phyloP scores from a whole-genome alignment of 805 yeast species.

The Saccharomycopsis vini region DNA sequence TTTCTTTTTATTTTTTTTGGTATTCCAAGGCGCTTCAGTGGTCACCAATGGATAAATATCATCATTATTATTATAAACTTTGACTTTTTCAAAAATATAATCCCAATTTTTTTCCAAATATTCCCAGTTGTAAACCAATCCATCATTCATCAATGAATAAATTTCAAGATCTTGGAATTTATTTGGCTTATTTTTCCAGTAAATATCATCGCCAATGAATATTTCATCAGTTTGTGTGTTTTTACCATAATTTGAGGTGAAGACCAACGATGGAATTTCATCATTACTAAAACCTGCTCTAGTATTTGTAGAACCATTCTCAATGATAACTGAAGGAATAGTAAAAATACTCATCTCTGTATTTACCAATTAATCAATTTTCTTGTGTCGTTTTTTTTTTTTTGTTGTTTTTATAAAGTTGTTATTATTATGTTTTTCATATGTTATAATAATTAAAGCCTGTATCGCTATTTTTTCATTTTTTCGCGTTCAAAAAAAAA shows the following conservation, averaged over 20 bases:
- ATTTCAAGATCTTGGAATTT: slow-evolving; percentile 15
- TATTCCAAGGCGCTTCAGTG: slow-evolving; percentile 65
- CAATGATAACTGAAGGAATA: slow-evolving; percentile 59
- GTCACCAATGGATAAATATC: slow-evolving; percentile 25
- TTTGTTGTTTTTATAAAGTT: too few species aligned
- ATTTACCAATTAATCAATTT: too few species aligned
- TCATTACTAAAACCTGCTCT: slow-evolving; percentile 64
- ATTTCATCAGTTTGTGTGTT: slow-evolving; percentile 28
- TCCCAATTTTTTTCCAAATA: slow-evolving; percentile 60
- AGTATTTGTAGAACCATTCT: slow-evolving; percentile 55
- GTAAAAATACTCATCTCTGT: slow-evolving; percentile 6
- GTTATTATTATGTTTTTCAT: not conserved
- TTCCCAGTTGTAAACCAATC: slow-evolving; percentile 61
- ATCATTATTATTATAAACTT: slow-evolving; percentile 39
- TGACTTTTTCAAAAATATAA: slow-evolving; percentile 47
- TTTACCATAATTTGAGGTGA: slow-evolving; percentile 48
- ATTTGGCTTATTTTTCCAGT: slow-evolving; percentile 17
- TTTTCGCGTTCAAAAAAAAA: too few species aligned
- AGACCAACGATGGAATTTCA: slow-evolving; percentile 50
- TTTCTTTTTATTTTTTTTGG: slow-evolving; percentile 44
- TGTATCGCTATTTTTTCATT: too few species aligned
- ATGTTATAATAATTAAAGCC: too few species aligned
- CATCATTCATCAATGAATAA: slow-evolving; percentile 27
- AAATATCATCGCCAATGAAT: slow-evolving; percentile 41
- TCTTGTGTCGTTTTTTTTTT: not conserved